Evolutionary conservation across 306 rosid genomes (phyloP).

Genomic region (Crotalaria pallida): DNA sequence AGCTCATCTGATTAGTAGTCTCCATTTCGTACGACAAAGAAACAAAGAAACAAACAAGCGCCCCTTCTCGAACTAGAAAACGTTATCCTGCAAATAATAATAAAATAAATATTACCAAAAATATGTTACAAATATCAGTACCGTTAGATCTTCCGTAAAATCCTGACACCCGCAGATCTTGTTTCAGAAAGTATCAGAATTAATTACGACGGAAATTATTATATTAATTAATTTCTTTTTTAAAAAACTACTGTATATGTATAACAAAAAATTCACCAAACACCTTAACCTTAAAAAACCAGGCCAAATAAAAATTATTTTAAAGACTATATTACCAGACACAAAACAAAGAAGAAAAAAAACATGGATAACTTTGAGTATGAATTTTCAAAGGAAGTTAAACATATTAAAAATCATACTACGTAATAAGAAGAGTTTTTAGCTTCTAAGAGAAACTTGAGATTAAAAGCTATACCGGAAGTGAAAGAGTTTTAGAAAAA

Average conservation of each 20-base stretch:
- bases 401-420: not conserved
- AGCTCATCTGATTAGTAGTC: constrained; percentile 34
- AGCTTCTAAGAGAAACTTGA: not conserved
- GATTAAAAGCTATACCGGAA: not conserved
- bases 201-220: constrained; percentile 1
- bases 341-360: not conserved
- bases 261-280: not conserved
- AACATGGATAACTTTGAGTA: too few relatives aligned
- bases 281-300: not conserved
- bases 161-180: constrained; percentile 34
- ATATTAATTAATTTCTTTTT: not conserved
- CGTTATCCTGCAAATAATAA: constrained; percentile 12
- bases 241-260: too few relatives aligned
- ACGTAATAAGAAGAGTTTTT: not conserved
- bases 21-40: constrained; percentile 54
- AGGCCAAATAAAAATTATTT: not conserved
- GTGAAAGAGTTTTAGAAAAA: not conserved
- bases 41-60: too few relatives aligned
- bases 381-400: not conserved
- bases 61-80: constrained; percentile 28
- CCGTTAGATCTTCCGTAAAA: constrained; percentile 42
- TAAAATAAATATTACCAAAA: not conserved
- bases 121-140: constrained; percentile 14
- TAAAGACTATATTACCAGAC: not conserved
- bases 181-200: constrained; percentile 13